Conservation (phyloP, 345 rosid species). For the Geranium brycei region DNA sequence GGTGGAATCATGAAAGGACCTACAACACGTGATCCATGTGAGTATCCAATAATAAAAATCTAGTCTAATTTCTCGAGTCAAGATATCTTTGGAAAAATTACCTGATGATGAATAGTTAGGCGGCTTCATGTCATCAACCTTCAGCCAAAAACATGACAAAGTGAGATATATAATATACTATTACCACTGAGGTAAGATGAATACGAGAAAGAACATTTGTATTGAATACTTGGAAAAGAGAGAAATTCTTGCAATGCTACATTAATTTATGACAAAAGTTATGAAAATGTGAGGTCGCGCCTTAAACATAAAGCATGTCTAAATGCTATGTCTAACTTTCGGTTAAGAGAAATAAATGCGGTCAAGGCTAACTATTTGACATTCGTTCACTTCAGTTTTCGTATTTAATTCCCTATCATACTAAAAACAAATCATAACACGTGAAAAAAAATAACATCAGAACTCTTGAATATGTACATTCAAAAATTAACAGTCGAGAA, state of each 20-base stretch:
- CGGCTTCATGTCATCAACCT: slow-evolving; percentile 26
- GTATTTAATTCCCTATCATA: too few species aligned
- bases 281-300: too few species aligned
- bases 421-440: too few species aligned
- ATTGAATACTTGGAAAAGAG: too few species aligned
- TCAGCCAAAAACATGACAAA: slow-evolving; percentile 9
- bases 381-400: neutral
- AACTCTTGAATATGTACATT: neutral
- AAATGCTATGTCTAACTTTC: too few species aligned
- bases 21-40: slow-evolving; percentile 4
- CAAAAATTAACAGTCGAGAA: too few species aligned
- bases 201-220: too few species aligned
- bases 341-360: too few species aligned
- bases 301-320: too few species aligned
- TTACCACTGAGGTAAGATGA: neutral
- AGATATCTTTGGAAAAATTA: slow-evolving; percentile 5
- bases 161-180: neutral
- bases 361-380: too few species aligned
- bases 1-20: slow-evolving; percentile 22
- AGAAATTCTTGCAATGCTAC: too few species aligned
- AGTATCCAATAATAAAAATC: slow-evolving; percentile 6
- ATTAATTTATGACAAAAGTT: too few species aligned
- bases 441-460: neutral
- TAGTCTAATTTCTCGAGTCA: neutral
- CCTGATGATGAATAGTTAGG: slow-evolving; percentile 19